phyloP scores from a whole-genome alignment of 1,284 basidiomycete genomes.

The Volvariella volvacea region DNA sequence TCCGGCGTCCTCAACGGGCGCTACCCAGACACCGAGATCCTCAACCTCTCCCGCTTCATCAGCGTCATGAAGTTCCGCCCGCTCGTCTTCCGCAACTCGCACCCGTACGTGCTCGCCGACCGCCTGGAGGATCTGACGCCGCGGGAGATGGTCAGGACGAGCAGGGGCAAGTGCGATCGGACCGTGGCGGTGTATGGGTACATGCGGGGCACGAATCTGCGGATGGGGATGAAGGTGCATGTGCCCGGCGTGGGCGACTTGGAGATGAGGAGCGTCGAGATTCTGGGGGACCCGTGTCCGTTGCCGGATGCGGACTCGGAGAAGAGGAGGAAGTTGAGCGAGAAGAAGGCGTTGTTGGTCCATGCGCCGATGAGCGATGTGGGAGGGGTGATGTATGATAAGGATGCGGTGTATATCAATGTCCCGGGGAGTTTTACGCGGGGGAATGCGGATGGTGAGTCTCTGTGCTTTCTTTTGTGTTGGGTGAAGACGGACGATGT shows the following conservation, averaged over 20 bases:
- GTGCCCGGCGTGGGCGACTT: constrained; percentile 93
- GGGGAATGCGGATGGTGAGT: constrained; percentile 52
- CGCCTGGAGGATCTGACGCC: constrained; percentile 94
- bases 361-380: constrained; percentile 99
- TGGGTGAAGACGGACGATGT: constrained; percentile 9
- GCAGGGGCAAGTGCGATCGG: constrained; percentile 85
- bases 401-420: constrained; percentile 98
- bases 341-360: constrained; percentile 89
- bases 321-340: constrained; percentile 87
- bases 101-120: constrained; percentile 96
- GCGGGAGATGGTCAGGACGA: constrained; percentile 71
- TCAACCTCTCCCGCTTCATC: constrained; percentile 95
- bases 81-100: constrained; percentile 90
- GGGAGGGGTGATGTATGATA: constrained; percentile 96
- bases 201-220: constrained; percentile 86
- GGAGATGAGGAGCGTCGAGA: constrained; percentile 66
- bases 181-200: constrained; percentile 95
- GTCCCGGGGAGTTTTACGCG: constrained; percentile 91
- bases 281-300: constrained; percentile 91
- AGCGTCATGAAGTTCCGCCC: constrained; percentile 99
- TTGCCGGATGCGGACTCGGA: constrained; percentile 90
- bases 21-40: constrained; percentile 95
- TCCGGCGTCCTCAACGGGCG: constrained; percentile 97
- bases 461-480: constrained; percentile 3
- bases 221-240: constrained; percentile 81